phyloP scores from a whole-genome alignment of 2,329 filamentous ascomycete genomes.

The Paecilomyces dactylethromorphus region DNA sequence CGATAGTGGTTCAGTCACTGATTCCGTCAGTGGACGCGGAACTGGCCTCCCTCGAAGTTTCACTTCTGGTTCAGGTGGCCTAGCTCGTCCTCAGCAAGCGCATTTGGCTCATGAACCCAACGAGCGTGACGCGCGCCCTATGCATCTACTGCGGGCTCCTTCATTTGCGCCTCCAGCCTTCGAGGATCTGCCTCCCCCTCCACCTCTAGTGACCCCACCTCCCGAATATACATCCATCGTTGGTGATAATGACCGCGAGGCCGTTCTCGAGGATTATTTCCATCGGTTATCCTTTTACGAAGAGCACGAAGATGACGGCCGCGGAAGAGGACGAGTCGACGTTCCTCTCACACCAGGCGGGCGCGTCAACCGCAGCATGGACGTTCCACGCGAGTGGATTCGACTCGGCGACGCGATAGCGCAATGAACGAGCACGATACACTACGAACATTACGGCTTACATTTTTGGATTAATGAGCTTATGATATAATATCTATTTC shows the following conservation, averaged over 20 bases:
- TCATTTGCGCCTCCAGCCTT: conserved; percentile 87
- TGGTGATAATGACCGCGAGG: conserved; percentile 60
- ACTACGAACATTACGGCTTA: conserved; percentile 1
- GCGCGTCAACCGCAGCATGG: conserved; percentile 58
- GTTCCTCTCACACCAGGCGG: conserved; percentile 59
- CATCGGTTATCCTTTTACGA: conserved; percentile 63
- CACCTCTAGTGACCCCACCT: conserved; percentile 70
- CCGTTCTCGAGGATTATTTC: conserved; percentile 77
- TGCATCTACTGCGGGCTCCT: conserved; percentile 74
- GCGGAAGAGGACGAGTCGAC: conserved; percentile 42
- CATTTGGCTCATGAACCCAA: conserved; percentile 43
- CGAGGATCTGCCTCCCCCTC: conserved; percentile 71
- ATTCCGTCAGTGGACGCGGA: conserved; percentile 4
- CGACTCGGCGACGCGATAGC: conserved; percentile 24
- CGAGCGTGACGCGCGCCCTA: conserved; percentile 56
- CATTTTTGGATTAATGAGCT: conserved; percentile 5
- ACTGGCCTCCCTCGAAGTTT: conserved; percentile 28
- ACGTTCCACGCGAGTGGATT: conserved; percentile 53
- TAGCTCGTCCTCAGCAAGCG: conserved; percentile 43
- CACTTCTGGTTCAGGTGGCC: conserved; percentile 31
- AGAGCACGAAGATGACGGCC: conserved; percentile 52
- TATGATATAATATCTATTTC: background rate
- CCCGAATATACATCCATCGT: conserved; percentile 78
- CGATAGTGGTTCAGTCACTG: conserved; percentile 16
- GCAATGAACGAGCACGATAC: conserved; percentile 8